Conservation (phyloP, 1,284 basidiomycete genomes). For the Austroboletus niveus region DNA sequence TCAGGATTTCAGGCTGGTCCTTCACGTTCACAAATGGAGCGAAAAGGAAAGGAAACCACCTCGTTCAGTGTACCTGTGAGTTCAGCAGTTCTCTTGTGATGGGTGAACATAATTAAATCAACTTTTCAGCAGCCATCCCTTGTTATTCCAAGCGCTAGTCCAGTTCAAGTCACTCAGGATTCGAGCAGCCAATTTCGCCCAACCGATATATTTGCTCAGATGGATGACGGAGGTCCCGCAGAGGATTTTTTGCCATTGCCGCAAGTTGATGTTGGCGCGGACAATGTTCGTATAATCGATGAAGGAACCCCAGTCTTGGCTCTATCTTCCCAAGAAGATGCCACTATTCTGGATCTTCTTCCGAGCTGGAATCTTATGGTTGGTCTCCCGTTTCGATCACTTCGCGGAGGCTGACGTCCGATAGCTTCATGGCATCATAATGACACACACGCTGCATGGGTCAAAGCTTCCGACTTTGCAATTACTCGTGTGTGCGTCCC, state of each 20-base stretch:
- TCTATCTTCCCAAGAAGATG: constrained; percentile 26
- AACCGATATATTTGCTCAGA: constrained; percentile 12
- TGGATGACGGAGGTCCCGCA: constrained; percentile 10
- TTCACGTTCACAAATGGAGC: constrained; percentile 19
- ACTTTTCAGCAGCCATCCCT: constrained; percentile 6
- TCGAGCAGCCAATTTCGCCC: constrained; percentile 6
- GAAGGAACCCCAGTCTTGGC: constrained; percentile 11
- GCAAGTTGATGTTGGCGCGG: constrained; percentile 7
- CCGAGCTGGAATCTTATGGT: constrained; percentile 60
- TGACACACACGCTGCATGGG: constrained; percentile 49
- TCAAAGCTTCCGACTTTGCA: constrained; percentile 52
- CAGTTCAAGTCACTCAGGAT: neutral
- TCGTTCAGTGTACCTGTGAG: constrained; percentile 12
- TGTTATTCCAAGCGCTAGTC: constrained; percentile 6
- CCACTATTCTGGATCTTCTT: constrained; percentile 35
- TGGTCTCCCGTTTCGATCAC: constrained; percentile 13
- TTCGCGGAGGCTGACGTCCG: constrained; percentile 1
- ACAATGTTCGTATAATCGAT: constrained; percentile 24
- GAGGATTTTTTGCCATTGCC: constrained; percentile 13
- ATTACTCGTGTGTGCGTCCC: constrained; percentile 45
- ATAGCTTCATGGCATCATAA: constrained; percentile 57
- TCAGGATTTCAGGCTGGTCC: constrained; percentile 20
- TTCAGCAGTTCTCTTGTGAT: neutral
- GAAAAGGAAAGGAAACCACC: constrained; percentile 14
- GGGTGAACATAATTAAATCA: neutral